Evolutionary conservation across 140 eudicot genomes (phyloP), one percentile per base, ranked within the genome.

Genomic region (Bidens hawaiensis): DNA sequence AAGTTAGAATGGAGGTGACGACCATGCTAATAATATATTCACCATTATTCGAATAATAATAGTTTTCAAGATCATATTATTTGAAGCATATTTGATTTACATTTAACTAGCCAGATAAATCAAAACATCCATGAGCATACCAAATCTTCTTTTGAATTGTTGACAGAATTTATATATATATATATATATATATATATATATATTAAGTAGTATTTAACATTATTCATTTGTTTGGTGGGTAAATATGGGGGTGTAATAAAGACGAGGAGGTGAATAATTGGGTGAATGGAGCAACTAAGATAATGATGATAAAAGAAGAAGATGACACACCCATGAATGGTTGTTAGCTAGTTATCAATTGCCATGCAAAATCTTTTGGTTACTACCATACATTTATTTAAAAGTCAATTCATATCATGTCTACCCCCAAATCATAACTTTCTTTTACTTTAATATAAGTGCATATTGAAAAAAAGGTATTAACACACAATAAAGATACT

Each of bases 321-420:
- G 72, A 58, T 62, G 73, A 65, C 30, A 62, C 73, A 62, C 64
- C 69, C 76, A 51, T 71, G 64, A 65, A 66, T 73, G 78, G 68
- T 65, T 73, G 73, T 59, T 73, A 73, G 78, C 73, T 65, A 24
- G 57, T 27, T 71, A 71, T 71, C 59, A 51, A 51, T 62, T 65
- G 68, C 73, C 78, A 73, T 73, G 78, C 78, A 73, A 73, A 73
- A 73, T 73, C 78, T 73, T 73, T 73, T 73, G 78, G 78, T 73
- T 73, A 73, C 78, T 73, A 66, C 74, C 31, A 73, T 66, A 73
- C 78, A 73, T 58, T 73, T 73, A 65, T 57, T 65, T 40, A 12
- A 74, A 73, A 74, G 55, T 46, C 66, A 36, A n/a, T 24, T 48
- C 70, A 38, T 60, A 61, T 62, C 70, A 71, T 61, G 62, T 49